Percentiles rank a stretch among this genome's conserved stretches.
Conservation (phyloP, 139 green algal species). For the Chlamydomonas sphaeroides region DNA sequence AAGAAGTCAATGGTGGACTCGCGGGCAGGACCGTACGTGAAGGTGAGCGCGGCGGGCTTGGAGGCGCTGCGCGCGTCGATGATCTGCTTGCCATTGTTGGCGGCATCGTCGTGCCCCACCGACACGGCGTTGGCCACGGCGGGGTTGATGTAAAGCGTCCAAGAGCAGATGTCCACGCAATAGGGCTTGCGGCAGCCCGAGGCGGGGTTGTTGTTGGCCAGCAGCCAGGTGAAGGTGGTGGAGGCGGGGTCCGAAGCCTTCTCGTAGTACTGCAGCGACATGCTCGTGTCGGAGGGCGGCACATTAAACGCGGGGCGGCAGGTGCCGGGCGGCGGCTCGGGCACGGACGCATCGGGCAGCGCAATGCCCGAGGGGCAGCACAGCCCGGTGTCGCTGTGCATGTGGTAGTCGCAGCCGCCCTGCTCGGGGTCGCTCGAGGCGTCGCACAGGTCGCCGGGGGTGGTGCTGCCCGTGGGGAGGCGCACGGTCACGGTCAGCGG, state of each 20-base stretch:
- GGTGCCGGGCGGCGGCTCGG: not conserved
- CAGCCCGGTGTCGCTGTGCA: conserved; percentile 38
- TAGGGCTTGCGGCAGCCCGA: conserved; percentile 27
- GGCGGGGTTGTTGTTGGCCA: conserved; percentile 37
- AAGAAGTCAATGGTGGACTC: conserved; percentile 17
- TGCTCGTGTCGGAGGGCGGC: conserved; percentile 12
- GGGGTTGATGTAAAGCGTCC: conserved; percentile 36
- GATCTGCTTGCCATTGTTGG: conserved; percentile 24
- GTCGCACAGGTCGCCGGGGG: conserved; percentile 32
- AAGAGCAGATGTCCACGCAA: conserved; percentile 47
- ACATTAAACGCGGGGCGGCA: conserved; percentile 8
- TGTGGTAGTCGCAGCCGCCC: conserved; percentile 43
- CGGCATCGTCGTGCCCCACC: conserved; percentile 13
- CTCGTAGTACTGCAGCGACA: conserved; percentile 53
- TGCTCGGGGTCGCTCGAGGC: not conserved
- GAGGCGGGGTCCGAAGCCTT: not conserved
- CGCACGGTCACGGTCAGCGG: conserved; percentile 27
- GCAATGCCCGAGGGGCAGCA: conserved; percentile 33
- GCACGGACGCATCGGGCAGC: not conserved
- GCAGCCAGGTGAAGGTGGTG: conserved; percentile 45
- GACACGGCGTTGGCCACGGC: not conserved
- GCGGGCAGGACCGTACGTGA: conserved; percentile 37
- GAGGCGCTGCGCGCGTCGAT: not conserved
- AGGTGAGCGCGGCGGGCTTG: conserved; percentile 23
- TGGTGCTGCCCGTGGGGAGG: not conserved